Conservation (phyloP, 1,284 basidiomycete genomes). For the Apiotrichum laibachii region DNA sequence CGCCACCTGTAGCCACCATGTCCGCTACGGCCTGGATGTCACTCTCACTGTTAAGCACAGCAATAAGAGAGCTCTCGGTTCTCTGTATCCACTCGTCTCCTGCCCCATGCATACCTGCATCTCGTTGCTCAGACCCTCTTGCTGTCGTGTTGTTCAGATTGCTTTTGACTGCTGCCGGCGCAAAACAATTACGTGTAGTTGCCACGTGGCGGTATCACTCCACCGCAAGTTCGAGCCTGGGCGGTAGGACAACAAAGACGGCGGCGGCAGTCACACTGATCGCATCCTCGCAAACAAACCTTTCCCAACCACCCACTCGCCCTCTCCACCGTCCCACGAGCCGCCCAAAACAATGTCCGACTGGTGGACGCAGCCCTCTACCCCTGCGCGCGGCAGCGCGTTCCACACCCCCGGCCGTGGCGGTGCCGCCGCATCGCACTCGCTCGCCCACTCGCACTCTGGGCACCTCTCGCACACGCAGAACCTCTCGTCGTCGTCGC, state of each 20-base stretch:
- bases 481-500: slow-evolving; percentile 10
- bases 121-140: too few relatives aligned
- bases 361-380: slow-evolving; percentile 26
- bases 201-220: background rate
- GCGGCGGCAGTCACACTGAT: too few relatives aligned
- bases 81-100: too few relatives aligned
- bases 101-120: too few relatives aligned
- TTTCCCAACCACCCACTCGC: background rate
- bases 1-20: too few relatives aligned
- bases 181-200: background rate
- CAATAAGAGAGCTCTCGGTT: too few relatives aligned
- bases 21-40: too few relatives aligned
- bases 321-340: background rate
- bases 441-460: background rate
- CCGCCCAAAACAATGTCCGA: slow-evolving; percentile 17
- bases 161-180: background rate
- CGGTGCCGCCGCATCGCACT: background rate
- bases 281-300: background rate
- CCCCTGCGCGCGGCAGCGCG: slow-evolving; percentile 12
- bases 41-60: too few relatives aligned
- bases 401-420: slow-evolving; percentile 15
- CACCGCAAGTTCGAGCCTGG: background rate
- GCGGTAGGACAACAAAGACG: background rate
- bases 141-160: too few relatives aligned
- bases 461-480: background rate